Percentiles rank a stretch among this genome's conserved stretches.
Conservation (phyloP, 2,329 filamentous ascomycete genomes). For the Aspergillus ibericus region DNA sequence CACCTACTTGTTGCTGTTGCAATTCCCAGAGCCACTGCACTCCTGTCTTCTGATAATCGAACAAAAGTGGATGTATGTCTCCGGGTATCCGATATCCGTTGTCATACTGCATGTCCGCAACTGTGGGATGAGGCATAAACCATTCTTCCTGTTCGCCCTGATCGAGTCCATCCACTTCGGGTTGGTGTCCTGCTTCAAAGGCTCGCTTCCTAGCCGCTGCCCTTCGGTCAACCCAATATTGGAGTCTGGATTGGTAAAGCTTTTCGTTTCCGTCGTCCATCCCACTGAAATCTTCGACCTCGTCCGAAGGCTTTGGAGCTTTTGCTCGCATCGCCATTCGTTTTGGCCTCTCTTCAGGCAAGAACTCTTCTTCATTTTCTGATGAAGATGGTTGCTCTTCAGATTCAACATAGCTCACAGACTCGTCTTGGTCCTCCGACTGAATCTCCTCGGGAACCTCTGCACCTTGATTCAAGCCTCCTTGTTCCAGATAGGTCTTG, state of each 20-base stretch:
- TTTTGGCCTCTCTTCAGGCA: slow-evolving; percentile 30
- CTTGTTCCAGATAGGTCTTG: background rate
- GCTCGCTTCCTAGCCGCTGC: slow-evolving; percentile 58
- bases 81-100: slow-evolving; percentile 80
- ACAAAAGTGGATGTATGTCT: slow-evolving; percentile 87
- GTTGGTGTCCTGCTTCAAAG: slow-evolving; percentile 24
- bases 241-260: slow-evolving; percentile 73
- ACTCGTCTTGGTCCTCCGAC: slow-evolving; percentile 35
- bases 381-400: slow-evolving; percentile 29
- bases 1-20: slow-evolving; percentile 84
- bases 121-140: slow-evolving; percentile 81
- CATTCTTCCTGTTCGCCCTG: slow-evolving; percentile 60
- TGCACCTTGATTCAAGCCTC: slow-evolving; percentile 8
- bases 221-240: slow-evolving; percentile 70
- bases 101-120: slow-evolving; percentile 72
- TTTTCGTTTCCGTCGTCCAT: slow-evolving; percentile 88
- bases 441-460: slow-evolving; percentile 17
- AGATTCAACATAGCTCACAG: slow-evolving; percentile 34
- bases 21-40: slow-evolving; percentile 96
- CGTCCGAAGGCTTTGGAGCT: slow-evolving; percentile 33
- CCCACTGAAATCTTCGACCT: slow-evolving; percentile 58
- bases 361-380: slow-evolving; percentile 39
- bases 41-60: slow-evolving; percentile 95
- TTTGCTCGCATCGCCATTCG: slow-evolving; percentile 19
- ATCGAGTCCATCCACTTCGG: slow-evolving; percentile 39